Evolutionary conservation across 2,329 filamentous ascomycete species (phyloP).

Genomic region (Ambrosiella beaveri): DNA sequence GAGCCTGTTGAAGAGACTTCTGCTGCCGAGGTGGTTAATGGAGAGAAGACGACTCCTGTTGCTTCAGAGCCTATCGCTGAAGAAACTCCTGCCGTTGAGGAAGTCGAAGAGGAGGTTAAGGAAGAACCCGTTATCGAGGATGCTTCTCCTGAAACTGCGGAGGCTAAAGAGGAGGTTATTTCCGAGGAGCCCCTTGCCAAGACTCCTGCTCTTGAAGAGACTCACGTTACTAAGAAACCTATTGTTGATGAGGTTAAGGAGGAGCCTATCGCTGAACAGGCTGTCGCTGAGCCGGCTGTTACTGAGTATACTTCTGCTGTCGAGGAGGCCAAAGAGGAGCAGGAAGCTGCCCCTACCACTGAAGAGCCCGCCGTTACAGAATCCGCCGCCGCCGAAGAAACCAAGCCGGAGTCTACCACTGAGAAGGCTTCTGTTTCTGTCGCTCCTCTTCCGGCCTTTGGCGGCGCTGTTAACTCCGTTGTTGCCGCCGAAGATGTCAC

Average conservation of each 20-base stretch:
- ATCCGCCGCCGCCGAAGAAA: conserved; percentile 26
- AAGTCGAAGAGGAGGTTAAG: not conserved
- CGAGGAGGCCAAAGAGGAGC: conserved; percentile 42
- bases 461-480: conserved; percentile 60
- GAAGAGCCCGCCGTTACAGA: conserved; percentile 55
- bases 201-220: not conserved
- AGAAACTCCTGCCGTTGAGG: conserved; percentile 4
- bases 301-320: conserved; percentile 32
- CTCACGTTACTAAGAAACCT: conserved; percentile 46
- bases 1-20: conserved; percentile 1
- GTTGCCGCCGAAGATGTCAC: conserved; percentile 66
- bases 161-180: not conserved
- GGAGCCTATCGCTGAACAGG: conserved; percentile 44
- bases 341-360: conserved; percentile 65
- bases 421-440: conserved; percentile 39
- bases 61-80: conserved; percentile 24
- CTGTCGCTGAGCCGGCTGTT: conserved; percentile 69
- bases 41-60: conserved; percentile 32
- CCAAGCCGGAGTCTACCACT: conserved; percentile 40
- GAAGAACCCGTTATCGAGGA: not conserved
- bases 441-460: conserved; percentile 44
- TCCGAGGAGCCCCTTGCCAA: not conserved
- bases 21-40: not conserved
- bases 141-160: not conserved
- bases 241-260: conserved; percentile 58